Conservation (phyloP, 2,329 filamentous ascomycete genomes). For the Verticillium klebahnii region DNA sequence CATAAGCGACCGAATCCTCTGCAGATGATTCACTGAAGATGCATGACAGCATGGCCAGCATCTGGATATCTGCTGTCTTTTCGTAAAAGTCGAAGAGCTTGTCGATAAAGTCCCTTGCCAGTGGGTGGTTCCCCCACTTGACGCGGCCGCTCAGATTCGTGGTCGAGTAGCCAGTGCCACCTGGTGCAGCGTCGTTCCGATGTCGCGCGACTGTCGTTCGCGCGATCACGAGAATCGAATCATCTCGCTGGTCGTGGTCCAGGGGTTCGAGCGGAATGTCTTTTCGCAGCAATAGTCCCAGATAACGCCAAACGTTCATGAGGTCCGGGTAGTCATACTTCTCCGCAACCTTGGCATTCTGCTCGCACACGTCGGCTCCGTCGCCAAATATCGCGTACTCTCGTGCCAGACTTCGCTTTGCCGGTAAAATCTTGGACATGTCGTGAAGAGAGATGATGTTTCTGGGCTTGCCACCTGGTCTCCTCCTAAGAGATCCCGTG, state of each 20-base stretch:
- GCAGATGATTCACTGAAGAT: slow-evolving; percentile 60
- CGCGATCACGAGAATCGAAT: slow-evolving; percentile 66
- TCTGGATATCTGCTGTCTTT: slow-evolving; percentile 58
- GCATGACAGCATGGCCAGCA: slow-evolving; percentile 68
- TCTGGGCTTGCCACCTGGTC: slow-evolving; percentile 46
- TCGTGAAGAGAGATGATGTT: slow-evolving; percentile 73
- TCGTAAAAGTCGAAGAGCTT: slow-evolving; percentile 63
- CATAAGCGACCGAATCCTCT: slow-evolving; percentile 52
- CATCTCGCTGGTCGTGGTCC: slow-evolving; percentile 41
- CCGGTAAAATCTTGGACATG: slow-evolving; percentile 67
- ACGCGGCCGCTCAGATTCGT: slow-evolving; percentile 50
- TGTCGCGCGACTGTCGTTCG: slow-evolving; percentile 48
- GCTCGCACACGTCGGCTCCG: slow-evolving; percentile 72
- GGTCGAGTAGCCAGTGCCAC: slow-evolving; percentile 12
- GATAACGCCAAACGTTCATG: slow-evolving; percentile 78
- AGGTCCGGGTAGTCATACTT: slow-evolving; percentile 67
- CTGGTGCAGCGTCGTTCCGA: slow-evolving; percentile 8
- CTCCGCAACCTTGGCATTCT: slow-evolving; percentile 76
- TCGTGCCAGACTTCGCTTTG: slow-evolving; percentile 69
- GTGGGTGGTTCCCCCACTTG: slow-evolving; percentile 63
- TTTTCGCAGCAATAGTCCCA: slow-evolving; percentile 71
- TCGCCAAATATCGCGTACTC: slow-evolving; percentile 83
- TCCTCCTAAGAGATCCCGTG: slow-evolving; percentile 37
- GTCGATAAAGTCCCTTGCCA: slow-evolving; percentile 56
- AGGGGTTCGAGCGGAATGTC: slow-evolving; percentile 68